Evolutionary conservation across 176 grass and related monocot species (phyloP), one percentile per base, ranked within the genome.

Genomic region (Cymbopogon citratus): DNA sequence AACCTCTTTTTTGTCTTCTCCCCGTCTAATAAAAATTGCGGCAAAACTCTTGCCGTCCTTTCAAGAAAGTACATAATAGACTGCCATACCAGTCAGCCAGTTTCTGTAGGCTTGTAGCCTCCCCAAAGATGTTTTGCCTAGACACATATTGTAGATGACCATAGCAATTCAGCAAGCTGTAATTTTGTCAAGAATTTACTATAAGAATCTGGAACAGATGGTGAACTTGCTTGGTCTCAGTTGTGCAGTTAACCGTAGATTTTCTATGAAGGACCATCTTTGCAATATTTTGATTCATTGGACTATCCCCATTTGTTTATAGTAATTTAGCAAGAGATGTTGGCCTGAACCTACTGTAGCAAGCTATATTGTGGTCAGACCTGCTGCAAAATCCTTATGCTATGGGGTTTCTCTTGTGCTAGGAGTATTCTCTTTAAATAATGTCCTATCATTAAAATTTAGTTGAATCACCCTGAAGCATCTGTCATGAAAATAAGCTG

Each of bases 231-330:
- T 19, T 51, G 48, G 48, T 51, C 16, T 51, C 48, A 51, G 16
- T 19, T 51, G 52, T 56, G 52, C 52, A 56, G 52, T 57, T 73
- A 16, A 21, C 23, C 41, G 1, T 57, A 27, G 16, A 39, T 29
- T 78, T 62, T 7, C 52, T 54, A 12, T 14, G 33, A 67, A 34
- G 15, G 31, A 45, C 34, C 23, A 71, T 52, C 19, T 29, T 41
- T 65, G 25, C 12, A 66, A 66, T 35, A 31, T 80, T 70, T 74
- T 8, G 26, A 75, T 80, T 62, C 60, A 48, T 60, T 66, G 69
- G 28, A 56, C 21, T 51, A 12, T 87, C 48, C 5, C 48, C 48
- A 51, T 74, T 54, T 29, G 1, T 78, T 45, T 48, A 12, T 60
- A 4, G 18, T 57, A 60, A 24, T 44, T 33, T 31, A 57, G 27